Evolutionary conservation across 2,329 filamentous ascomycete species (phyloP), one percentile per base, ranked within the genome.

Genomic region (Colletotrichum zoysiae): DNA sequence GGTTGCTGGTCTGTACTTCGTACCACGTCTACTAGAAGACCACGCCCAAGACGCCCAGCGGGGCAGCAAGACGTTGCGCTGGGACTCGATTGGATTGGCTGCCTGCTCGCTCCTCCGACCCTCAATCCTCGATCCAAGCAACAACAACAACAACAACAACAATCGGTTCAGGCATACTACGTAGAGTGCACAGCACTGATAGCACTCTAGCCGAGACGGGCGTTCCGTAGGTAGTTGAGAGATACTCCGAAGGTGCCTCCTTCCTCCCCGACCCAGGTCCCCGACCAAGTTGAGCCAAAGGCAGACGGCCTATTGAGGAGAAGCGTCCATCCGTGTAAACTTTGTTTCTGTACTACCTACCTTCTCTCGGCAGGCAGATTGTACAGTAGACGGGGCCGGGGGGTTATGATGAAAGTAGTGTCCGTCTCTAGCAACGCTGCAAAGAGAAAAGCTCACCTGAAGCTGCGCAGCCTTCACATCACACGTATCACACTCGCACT

Each of bases 401-500:
- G 61, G 50, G 26, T 40, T 18, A 26, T 8, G n/a, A 26, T 5
- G 6, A 14, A 58, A 58, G 16, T 6, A 58, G 18, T 26, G 35
- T 5, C 40, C 48, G 46, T 42, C 38, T 20, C 51, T 51, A 58
- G 51, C 20, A 65, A 26, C 46, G 51, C 51, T 65, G 51, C 62
- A 57, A 65, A 65, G 38, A 16, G 61, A 38, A 65, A 57, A 40
- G 62, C 51, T 58, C 51, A 48, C 62, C 62, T 38, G 62, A 56
- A 65, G 38, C 51, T 55, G 50, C 33, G 61, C 50, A 30, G 38
- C 48, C 23, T 48, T 65, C 26, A 38, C 23, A 51, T 62, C 46
- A 40, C 59, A n/a, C 59, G 16, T 26, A 46, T 61, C 30, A 61
- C 11, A 61, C 42, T 20, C 42, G 8, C 18, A 44, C 42, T 20